Percentiles rank a stretch among this genome's conserved stretches.
phyloP scores from a whole-genome alignment of 1,284 basidiomycete species.

The Trichosporon inkin region DNA sequence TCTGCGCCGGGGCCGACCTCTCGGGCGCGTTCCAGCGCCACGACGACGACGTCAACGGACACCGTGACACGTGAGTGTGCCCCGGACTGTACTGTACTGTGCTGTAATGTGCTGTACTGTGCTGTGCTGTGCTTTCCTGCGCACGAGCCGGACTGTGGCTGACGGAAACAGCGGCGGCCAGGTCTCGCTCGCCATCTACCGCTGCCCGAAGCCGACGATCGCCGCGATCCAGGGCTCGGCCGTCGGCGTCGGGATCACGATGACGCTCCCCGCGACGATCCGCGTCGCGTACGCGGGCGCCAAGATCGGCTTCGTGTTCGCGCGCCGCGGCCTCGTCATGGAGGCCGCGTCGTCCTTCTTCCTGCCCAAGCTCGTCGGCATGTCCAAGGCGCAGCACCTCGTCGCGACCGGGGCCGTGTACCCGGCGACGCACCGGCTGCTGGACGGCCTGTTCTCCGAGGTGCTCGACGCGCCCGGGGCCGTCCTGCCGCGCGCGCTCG shows the following conservation, averaged over 20 bases:
- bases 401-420: conserved; percentile 17
- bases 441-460: conserved; percentile 22
- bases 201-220: conserved; percentile 22
- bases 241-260: conserved; percentile 23
- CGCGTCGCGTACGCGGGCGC: conserved; percentile 21
- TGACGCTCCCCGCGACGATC: conserved; percentile 22
- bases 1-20: conserved; percentile 25
- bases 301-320: conserved; percentile 22
- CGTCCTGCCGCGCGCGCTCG: conserved; percentile 19
- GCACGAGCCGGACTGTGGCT: background rate
- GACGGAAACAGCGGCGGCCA: conserved; percentile 20
- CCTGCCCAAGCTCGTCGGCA: conserved; percentile 20
- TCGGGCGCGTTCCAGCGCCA: conserved; percentile 15
- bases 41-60: conserved; percentile 12
- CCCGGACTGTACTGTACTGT: too few species aligned
- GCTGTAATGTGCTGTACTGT: too few species aligned
- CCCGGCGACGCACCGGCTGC: conserved; percentile 11
- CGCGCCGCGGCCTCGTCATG: conserved; percentile 23
- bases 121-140: too few species aligned
- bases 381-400: conserved; percentile 12
- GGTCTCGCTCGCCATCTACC: conserved; percentile 19
- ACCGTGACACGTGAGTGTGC: conserved; percentile 21
- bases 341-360: conserved; percentile 23
- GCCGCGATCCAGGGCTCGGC: conserved; percentile 20
- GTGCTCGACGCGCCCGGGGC: conserved; percentile 10